Percentiles rank a stretch among this genome's conserved stretches.
These are phyloP conservation scores for Mallotus repandus DNA, from an alignment of 441 rosid genomes.

Conservation along the genomic window DNA sequence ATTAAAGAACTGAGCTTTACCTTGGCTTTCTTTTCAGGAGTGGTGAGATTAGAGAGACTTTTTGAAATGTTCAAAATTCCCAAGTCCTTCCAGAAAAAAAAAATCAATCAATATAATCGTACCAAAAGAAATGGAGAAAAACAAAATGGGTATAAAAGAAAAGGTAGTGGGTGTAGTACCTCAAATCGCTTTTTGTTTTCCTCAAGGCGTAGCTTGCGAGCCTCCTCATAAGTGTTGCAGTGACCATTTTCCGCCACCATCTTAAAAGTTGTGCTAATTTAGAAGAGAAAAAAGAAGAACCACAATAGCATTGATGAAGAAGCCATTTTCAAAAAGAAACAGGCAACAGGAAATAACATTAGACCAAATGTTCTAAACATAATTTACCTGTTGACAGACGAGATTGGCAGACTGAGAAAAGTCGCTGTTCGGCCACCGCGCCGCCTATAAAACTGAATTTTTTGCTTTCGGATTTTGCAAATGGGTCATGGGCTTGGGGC, in stretches of 20 bases:
- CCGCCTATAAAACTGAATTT: no score
- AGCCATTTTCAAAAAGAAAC: background rate
- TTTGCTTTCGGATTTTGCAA: no score
- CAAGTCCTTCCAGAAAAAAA: conserved; percentile 37
- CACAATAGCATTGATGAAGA: background rate
- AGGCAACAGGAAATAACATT: no score
- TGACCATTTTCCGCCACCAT: conserved; percentile 6
- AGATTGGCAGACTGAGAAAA: no score
- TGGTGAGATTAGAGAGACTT: conserved; percentile 23
- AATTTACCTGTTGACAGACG: no score
- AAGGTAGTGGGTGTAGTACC: conserved; percentile 19
- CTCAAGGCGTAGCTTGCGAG: conserved; percentile 47
- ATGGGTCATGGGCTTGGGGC: no score
- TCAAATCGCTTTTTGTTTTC: conserved; percentile 49
- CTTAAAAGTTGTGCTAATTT: background rate
- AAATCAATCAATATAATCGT: background rate
- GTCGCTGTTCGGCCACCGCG: no score
- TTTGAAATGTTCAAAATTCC: conserved; percentile 39
- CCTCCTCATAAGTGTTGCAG: conserved; percentile 46
- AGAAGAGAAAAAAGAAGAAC: background rate
- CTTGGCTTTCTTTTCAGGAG: conserved; percentile 28
- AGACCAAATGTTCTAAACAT: no score
- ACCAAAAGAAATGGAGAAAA: background rate
- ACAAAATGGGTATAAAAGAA: background rate
- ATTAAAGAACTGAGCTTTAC: background rate